Base-by-base conservation (phyloP, 495 filamentous ascomycete genomes). In the Bathelium albidoporum region DNA sequence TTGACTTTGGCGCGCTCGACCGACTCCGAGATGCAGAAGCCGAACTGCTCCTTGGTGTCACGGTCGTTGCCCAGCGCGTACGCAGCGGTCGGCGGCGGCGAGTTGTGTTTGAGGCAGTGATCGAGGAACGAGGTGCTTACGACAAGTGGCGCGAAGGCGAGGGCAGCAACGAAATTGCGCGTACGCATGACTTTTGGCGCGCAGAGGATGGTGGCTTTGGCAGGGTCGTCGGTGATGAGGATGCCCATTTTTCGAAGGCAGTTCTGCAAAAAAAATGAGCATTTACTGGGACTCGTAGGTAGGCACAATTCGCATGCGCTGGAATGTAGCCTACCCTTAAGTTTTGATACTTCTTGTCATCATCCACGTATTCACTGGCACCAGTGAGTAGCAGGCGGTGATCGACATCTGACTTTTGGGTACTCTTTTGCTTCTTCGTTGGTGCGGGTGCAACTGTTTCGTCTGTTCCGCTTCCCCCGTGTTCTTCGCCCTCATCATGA, bases 171-270 rank as follows among this genome's bases (percentile, higher is more conserved):
- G 70, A 99, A 99, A 68, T 99, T 99, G 62, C 87, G 83, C 0
- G 94, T 99, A 39, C 93, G 85, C 18, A 96, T 81, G 65, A 97
- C 83, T 9, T 82, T 78, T 0, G 94, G 94, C 1, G 94, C 93
- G 16, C 91, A 91, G 16, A 99, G 83, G 73, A 97, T 88, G 62
- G 89, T 87, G 74, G 87, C 94, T 45, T 80, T 79, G n/a, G 78
- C 78, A 11, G 83, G 82, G 65, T 96, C 87, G 68, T 85, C 79
- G 28, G 89, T 85, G 0, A 96, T 82, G 69, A 85, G 78, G 61
- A 99, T 88, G 31, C 95, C 95, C 22, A 97, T 76, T 2, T 87
- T 83, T 68, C 91, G 87, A 60, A 98, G 80, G 74, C 88, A 87
- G 75, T 81, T 87, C 90, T 96, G 68, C 69, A 59, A 52, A n/a